Conservation (phyloP, 306 rosid genomes). For the Ormosia emarginata region DNA sequence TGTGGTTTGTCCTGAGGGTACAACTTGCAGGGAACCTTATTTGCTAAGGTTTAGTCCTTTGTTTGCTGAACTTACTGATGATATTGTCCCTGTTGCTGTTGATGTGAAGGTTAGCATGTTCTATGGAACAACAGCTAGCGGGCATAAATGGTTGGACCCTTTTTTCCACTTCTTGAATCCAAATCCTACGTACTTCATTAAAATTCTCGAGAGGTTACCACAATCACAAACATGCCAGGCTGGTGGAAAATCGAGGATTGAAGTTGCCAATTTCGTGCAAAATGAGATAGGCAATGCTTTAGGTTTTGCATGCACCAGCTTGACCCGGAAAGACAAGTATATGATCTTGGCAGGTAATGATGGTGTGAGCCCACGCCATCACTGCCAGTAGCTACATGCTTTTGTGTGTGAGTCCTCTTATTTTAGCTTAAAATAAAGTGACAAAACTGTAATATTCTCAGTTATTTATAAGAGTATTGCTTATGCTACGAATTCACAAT, state of each 20-base stretch:
- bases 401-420: neutral
- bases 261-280: conserved; percentile 72
- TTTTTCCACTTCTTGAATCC: conserved; percentile 53
- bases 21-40: conserved; percentile 79
- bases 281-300: conserved; percentile 46
- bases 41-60: conserved; percentile 71
- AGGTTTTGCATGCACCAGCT: conserved; percentile 55
- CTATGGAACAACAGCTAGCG: conserved; percentile 68
- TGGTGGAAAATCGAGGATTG: conserved; percentile 49
- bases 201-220: conserved; percentile 37
- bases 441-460: too few species aligned
- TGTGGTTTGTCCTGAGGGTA: conserved; percentile 81
- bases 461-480: too few species aligned
- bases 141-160: conserved; percentile 54
- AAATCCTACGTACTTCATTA: conserved; percentile 25
- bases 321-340: conserved; percentile 67
- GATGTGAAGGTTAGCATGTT: conserved; percentile 53
- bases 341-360: conserved; percentile 58
- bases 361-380: conserved; percentile 24
- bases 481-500: too few species aligned
- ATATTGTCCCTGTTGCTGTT: conserved; percentile 63
- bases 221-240: conserved; percentile 27
- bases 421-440: neutral
- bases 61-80: conserved; percentile 59
- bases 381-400: neutral